Evolutionary conservation across 106 monocot genomes (phyloP).

Genomic region (Posidonia australis): DNA sequence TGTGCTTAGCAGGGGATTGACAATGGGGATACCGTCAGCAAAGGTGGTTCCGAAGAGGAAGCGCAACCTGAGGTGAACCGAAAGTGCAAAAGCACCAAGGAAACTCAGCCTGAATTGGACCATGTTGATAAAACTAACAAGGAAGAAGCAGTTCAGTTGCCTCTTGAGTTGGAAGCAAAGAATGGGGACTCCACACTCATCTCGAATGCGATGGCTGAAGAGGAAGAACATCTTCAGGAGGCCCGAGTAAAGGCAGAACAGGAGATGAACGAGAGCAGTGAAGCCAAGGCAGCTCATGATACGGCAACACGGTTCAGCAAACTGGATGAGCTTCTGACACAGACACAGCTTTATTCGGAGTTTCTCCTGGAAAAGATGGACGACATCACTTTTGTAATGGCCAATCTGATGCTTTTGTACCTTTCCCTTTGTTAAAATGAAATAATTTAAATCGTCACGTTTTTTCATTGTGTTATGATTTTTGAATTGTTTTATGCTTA

Average conservation of each 20-base stretch:
- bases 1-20: constrained; percentile 10
- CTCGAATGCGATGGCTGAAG: constrained; percentile 41
- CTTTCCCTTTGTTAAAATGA: neutral
- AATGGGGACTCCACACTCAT: constrained; percentile 56
- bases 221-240: constrained; percentile 37
- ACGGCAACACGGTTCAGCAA: constrained; percentile 32
- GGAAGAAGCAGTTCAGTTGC: constrained; percentile 9
- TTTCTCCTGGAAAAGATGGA: constrained; percentile 93
- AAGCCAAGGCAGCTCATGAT: neutral
- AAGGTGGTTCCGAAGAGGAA: constrained; percentile 4
- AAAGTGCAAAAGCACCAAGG: neutral
- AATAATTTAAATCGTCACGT: neutral
- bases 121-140: too few relatives aligned
- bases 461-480: neutral
- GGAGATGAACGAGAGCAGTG: constrained; percentile 3
- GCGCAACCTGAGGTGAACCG: constrained; percentile 2
- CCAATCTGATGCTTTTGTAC: neutral
- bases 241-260: constrained; percentile 27
- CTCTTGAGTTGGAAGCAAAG: constrained; percentile 40
- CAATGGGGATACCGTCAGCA: constrained; percentile 1
- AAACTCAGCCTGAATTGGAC: neutral
- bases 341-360: constrained; percentile 64
- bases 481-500: neutral
- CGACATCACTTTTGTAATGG: constrained; percentile 46
- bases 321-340: constrained; percentile 60